phyloP scores from a whole-genome alignment of 116 monocot genomes.

The Cymodocea nodosa region DNA sequence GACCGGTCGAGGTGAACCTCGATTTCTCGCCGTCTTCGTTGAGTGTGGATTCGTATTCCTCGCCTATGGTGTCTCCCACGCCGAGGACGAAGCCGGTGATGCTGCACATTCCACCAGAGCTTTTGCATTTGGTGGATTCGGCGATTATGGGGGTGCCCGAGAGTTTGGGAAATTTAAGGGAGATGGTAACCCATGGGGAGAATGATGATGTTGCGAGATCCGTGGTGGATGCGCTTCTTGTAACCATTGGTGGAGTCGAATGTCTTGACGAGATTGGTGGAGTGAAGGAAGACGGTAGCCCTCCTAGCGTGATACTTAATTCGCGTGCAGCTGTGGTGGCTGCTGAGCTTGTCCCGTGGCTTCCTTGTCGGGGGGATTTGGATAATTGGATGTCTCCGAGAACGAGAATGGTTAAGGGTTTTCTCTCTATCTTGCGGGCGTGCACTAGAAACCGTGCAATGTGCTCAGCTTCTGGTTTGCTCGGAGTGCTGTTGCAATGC shows the following conservation, averaged over 20 bases:
- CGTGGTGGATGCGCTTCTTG: constrained; percentile 73
- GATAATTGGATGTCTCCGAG: constrained; percentile 43
- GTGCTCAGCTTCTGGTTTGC: constrained; percentile 64
- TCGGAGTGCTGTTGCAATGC: constrained; percentile 36
- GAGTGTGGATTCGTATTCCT: constrained; percentile 28
- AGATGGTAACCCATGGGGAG: constrained; percentile 17
- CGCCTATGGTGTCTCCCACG: constrained; percentile 22
- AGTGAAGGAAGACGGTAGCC: constrained; percentile 2
- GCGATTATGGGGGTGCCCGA: constrained; percentile 59
- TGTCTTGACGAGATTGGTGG: constrained; percentile 29
- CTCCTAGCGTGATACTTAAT: constrained; percentile 58
- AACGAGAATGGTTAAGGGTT: constrained; percentile 60
- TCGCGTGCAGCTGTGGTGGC: constrained; percentile 64
- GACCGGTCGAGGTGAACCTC: not conserved
- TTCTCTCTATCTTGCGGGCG: constrained; percentile 37
- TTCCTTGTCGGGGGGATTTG: constrained; percentile 51
- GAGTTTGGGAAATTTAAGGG: constrained; percentile 30
- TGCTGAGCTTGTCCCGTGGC: constrained; percentile 48
- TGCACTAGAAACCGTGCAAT: constrained; percentile 84
- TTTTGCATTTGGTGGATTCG: constrained; percentile 67
- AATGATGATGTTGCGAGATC: constrained; percentile 25
- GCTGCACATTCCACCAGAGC: constrained; percentile 54
- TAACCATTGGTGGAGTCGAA: constrained; percentile 70
- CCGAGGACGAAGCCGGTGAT: constrained; percentile 30
- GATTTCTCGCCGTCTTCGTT: constrained; percentile 21